A percentile compares a stretch with the other conserved stretches of the same genome.
Conservation (phyloP, 148 eudicot species). For the Silene uniflora region DNA sequence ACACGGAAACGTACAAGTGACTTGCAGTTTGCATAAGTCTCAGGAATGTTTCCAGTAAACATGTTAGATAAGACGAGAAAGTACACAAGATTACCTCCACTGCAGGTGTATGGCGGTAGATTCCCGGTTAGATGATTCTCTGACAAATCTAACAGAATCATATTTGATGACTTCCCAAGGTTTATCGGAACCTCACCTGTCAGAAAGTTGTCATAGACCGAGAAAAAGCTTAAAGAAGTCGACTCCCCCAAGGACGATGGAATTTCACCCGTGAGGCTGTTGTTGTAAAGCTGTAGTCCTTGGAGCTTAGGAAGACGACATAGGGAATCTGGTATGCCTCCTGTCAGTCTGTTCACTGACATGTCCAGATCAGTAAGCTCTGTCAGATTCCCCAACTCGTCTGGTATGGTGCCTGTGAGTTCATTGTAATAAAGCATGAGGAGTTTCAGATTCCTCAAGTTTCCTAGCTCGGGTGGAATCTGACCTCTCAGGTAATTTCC, state of each 20-base stretch:
- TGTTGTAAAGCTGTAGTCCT: conserved; percentile 75
- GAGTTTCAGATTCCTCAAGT: conserved; percentile 46
- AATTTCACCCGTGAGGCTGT: conserved; percentile 65
- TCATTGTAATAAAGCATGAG: conserved; percentile 82
- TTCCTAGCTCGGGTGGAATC: conserved; percentile 61
- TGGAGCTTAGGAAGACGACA: conserved; percentile 63
- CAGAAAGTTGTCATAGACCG: conserved; percentile 65
- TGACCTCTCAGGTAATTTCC: conserved; percentile 62
- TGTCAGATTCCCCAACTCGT: conserved; percentile 76
- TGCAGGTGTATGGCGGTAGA: conserved; percentile 57
- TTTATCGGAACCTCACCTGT: conserved; percentile 72
- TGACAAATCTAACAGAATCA: conserved; percentile 62
- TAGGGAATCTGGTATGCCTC: conserved; percentile 56
- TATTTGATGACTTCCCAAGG: conserved; percentile 57
- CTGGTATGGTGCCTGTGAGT: conserved; percentile 64
- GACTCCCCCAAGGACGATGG: conserved; percentile 56
- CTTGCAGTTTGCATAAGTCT: conserved; percentile 48
- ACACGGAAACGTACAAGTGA: conserved; percentile 76
- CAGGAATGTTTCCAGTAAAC: conserved; percentile 65
- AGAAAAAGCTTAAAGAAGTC: conserved; percentile 46
- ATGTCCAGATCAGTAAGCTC: conserved; percentile 64
- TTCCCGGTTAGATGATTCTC: conserved; percentile 65
- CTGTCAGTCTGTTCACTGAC: conserved; percentile 71
- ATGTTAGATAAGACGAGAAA: conserved; percentile 59
- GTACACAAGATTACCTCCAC: conserved; percentile 62